Evolutionary conservation across 2,329 filamentous ascomycete genomes (phyloP).

Genomic region (Fusarium drepaniforme): DNA sequence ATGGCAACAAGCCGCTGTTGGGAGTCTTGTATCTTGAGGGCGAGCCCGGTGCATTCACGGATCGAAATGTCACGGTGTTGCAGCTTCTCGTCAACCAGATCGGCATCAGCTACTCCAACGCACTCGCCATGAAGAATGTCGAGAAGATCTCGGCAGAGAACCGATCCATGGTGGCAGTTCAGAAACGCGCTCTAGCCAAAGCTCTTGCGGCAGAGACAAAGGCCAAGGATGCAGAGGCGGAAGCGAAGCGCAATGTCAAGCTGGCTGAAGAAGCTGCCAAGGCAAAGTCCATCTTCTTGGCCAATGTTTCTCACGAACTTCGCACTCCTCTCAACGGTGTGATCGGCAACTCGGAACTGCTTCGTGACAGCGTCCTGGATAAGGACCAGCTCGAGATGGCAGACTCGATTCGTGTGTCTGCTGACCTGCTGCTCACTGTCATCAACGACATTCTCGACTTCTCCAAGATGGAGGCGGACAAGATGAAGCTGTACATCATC

Average conservation of each 20-base stretch:
- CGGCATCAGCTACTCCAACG: slow-evolving; percentile 77
- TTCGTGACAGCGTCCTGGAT: slow-evolving; percentile 81
- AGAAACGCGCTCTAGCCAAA: slow-evolving; percentile 79
- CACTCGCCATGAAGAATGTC: slow-evolving; percentile 75
- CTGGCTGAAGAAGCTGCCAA: slow-evolving; percentile 86
- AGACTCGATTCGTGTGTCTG: slow-evolving; percentile 87
- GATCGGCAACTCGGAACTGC: slow-evolving; percentile 87
- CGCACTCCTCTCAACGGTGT: slow-evolving; percentile 88
- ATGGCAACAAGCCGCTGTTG: slow-evolving; percentile 77
- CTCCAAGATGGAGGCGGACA: slow-evolving; percentile 91
- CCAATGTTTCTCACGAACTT: slow-evolving; percentile 85
- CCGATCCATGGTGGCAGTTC: slow-evolving; percentile 80
- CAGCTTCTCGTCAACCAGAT: slow-evolving; percentile 85
- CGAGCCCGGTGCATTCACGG: slow-evolving; percentile 80
- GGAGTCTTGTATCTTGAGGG: slow-evolving; percentile 83
- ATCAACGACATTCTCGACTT: slow-evolving; percentile 98
- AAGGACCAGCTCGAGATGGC: slow-evolving; percentile 87
- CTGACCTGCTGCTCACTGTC: slow-evolving; percentile 87
- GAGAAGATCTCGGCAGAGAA: slow-evolving; percentile 85
- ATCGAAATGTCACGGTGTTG: slow-evolving; percentile 75
- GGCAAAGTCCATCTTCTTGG: slow-evolving; percentile 84
- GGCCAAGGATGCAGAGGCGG: slow-evolving; percentile 80
- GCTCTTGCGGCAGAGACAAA: slow-evolving; percentile 81
- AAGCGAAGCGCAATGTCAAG: slow-evolving; percentile 83
- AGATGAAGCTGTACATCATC: slow-evolving; percentile 83